Conservation (phyloP, 2,329 filamentous ascomycete species). For the Fulvia fulva region DNA sequence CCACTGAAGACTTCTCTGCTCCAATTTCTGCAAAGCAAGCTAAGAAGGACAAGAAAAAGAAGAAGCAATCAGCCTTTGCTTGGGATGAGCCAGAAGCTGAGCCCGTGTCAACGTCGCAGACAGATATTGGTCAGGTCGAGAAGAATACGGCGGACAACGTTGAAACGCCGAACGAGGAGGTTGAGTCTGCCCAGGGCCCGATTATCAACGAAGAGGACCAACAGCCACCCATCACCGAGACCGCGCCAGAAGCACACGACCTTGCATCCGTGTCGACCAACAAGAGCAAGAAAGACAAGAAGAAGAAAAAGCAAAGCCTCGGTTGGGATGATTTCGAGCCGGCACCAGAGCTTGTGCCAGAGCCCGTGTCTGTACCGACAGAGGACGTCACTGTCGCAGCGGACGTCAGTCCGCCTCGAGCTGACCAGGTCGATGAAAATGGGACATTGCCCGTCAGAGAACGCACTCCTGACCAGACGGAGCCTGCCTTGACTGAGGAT, state of each 20-base stretch:
- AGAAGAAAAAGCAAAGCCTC: slow-evolving; percentile 24
- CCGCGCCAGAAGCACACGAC: background rate
- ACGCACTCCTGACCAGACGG: slow-evolving; percentile 5
- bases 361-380: background rate
- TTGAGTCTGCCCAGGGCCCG: background rate
- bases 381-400: background rate
- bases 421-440: background rate
- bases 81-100: slow-evolving; percentile 10
- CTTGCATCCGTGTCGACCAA: slow-evolving; percentile 18
- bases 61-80: background rate
- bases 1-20: background rate
- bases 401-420: background rate
- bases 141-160: background rate
- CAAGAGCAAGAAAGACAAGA: slow-evolving; percentile 41
- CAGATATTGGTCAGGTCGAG: background rate
- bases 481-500: background rate
- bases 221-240: background rate
- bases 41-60: slow-evolving; percentile 20
- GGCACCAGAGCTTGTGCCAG: too few species aligned
- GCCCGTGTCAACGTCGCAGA: background rate
- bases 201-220: background rate
- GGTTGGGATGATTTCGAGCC: slow-evolving; percentile 6
- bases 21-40: slow-evolving; percentile 26
- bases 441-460: background rate
- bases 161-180: background rate